phyloP scores from a whole-genome alignment of 352 stramenopile genomes.

The Phytophthora pisi region DNA sequence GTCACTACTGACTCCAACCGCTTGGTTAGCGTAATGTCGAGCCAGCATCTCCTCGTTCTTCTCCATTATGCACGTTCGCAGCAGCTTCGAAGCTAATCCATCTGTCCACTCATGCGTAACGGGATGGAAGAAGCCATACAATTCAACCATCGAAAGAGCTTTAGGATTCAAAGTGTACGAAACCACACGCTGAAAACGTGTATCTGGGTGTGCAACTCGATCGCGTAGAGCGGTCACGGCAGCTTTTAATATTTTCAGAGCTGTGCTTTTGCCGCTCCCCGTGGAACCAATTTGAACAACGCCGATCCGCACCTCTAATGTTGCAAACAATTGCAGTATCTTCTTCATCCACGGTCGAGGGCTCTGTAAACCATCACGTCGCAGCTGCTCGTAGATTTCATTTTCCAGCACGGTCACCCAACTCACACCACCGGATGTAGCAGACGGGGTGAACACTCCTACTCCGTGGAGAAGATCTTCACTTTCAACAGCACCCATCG shows the following conservation, averaged over 20 bases:
- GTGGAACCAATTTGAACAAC: constrained; percentile 79
- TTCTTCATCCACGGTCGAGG: constrained; percentile 85
- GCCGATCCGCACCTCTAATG: constrained; percentile 91
- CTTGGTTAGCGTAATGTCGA: constrained; percentile 25
- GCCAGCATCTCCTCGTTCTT: constrained; percentile 62
- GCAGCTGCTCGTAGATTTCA: constrained; percentile 81
- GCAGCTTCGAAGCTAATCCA: constrained; percentile 73
- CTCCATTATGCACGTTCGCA: constrained; percentile 74
- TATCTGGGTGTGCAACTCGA: constrained; percentile 47
- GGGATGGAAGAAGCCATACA: constrained; percentile 89
- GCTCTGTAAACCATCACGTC: constrained; percentile 57
- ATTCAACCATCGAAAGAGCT: constrained; percentile 74
- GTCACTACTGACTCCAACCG: constrained; percentile 30
- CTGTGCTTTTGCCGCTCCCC: constrained; percentile 76
- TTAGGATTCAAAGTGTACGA: constrained; percentile 83
- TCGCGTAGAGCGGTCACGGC: constrained; percentile 61
- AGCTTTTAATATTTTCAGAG: constrained; percentile 50
- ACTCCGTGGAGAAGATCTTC: constrained; percentile 26
- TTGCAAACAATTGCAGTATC: constrained; percentile 92
- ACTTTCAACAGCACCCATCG: constrained; percentile 20
- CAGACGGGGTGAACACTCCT: constrained; percentile 15
- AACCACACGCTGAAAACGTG: constrained; percentile 60
- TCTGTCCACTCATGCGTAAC: constrained; percentile 86
- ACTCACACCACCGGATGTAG: background rate
- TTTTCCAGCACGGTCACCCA: constrained; percentile 69